Evolutionary conservation across 768 basidiomycete genomes (phyloP).

Genomic region (Amanita thiersii): DNA sequence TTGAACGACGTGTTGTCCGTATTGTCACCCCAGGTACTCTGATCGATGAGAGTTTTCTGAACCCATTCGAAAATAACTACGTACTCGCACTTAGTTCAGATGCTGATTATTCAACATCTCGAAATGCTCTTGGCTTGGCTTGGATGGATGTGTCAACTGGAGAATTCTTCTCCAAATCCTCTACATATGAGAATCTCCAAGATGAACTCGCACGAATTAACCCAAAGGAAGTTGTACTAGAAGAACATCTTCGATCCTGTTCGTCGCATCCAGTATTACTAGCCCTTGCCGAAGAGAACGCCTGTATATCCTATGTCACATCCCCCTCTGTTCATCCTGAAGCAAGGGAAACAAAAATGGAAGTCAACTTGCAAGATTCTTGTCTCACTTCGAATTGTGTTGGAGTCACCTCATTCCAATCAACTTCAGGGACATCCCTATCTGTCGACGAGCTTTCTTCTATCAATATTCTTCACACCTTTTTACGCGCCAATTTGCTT

Average conservation of each 20-base stretch:
- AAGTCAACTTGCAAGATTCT: background rate
- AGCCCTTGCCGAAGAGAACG: slow-evolving; percentile 45
- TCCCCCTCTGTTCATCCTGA: slow-evolving; percentile 1
- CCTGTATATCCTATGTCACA: slow-evolving; percentile 43
- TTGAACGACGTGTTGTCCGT: slow-evolving; percentile 77
- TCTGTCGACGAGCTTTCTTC: slow-evolving; percentile 2
- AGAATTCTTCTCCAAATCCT: slow-evolving; percentile 77
- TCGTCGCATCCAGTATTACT: slow-evolving; percentile 38
- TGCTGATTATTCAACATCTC: slow-evolving; percentile 7
- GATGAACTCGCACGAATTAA: slow-evolving; percentile 79
- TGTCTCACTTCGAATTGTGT: no score
- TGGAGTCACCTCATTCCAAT: background rate
- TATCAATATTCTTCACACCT: slow-evolving; percentile 20
- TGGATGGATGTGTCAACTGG: slow-evolving; percentile 96
- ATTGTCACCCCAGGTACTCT: slow-evolving; percentile 92
- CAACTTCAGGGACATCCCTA: slow-evolving; percentile 2
- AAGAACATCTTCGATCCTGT: slow-evolving; percentile 26
- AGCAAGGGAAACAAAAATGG: background rate
- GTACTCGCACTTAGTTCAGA: slow-evolving; percentile 55
- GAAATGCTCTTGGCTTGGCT: slow-evolving; percentile 54
- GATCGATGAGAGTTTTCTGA: slow-evolving; percentile 84
- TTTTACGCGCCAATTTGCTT: slow-evolving; percentile 59
- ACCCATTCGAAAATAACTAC: slow-evolving; percentile 84
- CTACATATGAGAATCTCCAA: slow-evolving; percentile 45
- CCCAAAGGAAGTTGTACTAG: slow-evolving; percentile 78